phyloP scores from a whole-genome alignment of 2,329 filamentous ascomycete genomes.

The Colletotrichum abscissum region DNA sequence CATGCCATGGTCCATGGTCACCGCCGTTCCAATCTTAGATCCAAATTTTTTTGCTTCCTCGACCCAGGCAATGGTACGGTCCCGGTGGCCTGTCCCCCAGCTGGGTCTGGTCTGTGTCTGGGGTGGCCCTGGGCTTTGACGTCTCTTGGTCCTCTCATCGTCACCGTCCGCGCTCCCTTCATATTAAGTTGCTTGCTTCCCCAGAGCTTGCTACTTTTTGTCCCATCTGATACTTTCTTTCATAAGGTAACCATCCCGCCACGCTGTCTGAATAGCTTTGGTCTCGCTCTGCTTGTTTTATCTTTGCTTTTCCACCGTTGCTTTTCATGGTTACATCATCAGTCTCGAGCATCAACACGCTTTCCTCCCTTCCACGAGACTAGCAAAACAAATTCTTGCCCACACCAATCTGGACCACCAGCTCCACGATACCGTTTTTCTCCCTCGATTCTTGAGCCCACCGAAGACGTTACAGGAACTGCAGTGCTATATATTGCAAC shows the following conservation, averaged over 20 bases:
- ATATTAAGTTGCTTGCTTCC: constrained; percentile 37
- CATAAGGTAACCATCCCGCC: constrained; percentile 27
- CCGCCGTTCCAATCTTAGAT: constrained; percentile 40
- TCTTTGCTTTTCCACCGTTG: constrained; percentile 34
- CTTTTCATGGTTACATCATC: constrained; percentile 35
- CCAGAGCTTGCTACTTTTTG: constrained; percentile 24
- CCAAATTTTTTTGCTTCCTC: constrained; percentile 35
- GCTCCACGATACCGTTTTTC: constrained; percentile 3
- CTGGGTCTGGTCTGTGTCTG: constrained; percentile 36
- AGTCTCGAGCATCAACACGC: constrained; percentile 5
- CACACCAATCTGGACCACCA: constrained; percentile 27
- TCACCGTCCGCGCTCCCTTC: constrained; percentile 35
- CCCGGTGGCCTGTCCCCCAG: constrained; percentile 37
- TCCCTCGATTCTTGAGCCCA: constrained; percentile 24
- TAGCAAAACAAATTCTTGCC: constrained; percentile 27
- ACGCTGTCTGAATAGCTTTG: constrained; percentile 26
- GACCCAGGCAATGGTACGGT: constrained; percentile 33
- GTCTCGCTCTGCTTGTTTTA: constrained; percentile 31
- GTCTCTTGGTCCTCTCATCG: constrained; percentile 37
- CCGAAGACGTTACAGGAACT: neutral
- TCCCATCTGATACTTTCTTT: constrained; percentile 35
- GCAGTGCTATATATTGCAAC: constrained; percentile 22
- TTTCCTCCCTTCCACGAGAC: constrained; percentile 30
- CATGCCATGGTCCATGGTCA: constrained; percentile 37
- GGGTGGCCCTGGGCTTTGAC: constrained; percentile 37